Conservation (phyloP, 192 early-diverging fungal genomes). For the Coemansia guatemalensis region DNA sequence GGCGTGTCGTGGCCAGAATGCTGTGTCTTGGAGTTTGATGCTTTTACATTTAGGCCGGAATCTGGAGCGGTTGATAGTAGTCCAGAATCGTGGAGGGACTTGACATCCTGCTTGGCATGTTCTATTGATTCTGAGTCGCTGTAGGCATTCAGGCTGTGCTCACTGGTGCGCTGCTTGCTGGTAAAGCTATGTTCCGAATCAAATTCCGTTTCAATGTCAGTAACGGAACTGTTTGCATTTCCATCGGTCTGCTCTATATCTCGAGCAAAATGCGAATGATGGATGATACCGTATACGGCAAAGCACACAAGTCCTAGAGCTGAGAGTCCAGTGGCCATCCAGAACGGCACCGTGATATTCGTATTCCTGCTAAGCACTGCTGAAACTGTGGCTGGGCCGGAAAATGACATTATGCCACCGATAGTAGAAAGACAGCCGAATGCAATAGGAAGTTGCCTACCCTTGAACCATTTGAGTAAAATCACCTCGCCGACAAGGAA, state of each 20-base stretch:
- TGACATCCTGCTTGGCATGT: not conserved
- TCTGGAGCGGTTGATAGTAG: not conserved
- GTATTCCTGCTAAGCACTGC: slow-evolving; percentile 38
- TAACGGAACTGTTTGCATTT: not conserved
- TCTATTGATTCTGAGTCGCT: not conserved
- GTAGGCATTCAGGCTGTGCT: not conserved
- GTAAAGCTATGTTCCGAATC: slow-evolving; percentile 7
- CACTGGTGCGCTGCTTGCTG: not conserved
- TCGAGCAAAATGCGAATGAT: slow-evolving; percentile 48
- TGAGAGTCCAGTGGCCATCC: slow-evolving; percentile 57
- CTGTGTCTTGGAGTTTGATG: slow-evolving; percentile 1
- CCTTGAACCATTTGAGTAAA: slow-evolving; percentile 56
- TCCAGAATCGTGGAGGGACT: not conserved
- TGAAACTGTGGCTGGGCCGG: slow-evolving; percentile 42
- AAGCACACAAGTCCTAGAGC: slow-evolving; percentile 54
- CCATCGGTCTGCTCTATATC: slow-evolving; percentile 16
- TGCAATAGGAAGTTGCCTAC: slow-evolving; percentile 42
- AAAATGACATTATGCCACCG: slow-evolving; percentile 46
- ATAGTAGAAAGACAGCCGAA: slow-evolving; percentile 49
- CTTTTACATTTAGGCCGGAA: not conserved
- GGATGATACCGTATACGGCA: slow-evolving; percentile 52
- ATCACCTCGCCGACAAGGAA: slow-evolving; percentile 56
- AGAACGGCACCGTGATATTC: slow-evolving; percentile 47
- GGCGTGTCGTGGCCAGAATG: not conserved
- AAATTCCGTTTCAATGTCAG: slow-evolving; percentile 1